Conservation (phyloP, 176 grass and related monocot species). For the Puccinellia tenuiflora region DNA sequence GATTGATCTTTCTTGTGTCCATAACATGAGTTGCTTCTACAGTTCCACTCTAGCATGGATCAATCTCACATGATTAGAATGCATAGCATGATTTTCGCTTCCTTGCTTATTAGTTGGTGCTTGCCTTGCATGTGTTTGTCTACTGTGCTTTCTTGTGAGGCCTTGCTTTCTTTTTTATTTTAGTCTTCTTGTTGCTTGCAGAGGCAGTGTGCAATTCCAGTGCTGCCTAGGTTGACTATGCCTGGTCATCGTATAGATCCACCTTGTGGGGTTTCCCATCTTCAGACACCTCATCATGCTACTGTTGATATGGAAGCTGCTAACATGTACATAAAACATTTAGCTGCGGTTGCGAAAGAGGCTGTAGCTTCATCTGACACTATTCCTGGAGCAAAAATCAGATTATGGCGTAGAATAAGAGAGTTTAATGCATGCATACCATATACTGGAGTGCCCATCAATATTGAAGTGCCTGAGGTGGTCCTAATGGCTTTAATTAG, state of each 20-base stretch:
- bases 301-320: conserved; percentile 64
- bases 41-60: neutral
- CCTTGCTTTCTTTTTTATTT: conserved; percentile 9
- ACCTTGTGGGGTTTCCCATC: conserved; percentile 57
- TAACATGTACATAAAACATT: conserved; percentile 90
- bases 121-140: conserved; percentile 27
- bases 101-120: conserved; percentile 5
- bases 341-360: conserved; percentile 85
- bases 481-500: conserved; percentile 98
- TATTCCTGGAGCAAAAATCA: conserved; percentile 83
- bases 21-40: neutral
- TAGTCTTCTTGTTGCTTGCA: conserved; percentile 34
- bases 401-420: conserved; percentile 96
- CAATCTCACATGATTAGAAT: neutral
- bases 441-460: conserved; percentile 75
- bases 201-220: conserved; percentile 79
- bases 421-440: conserved; percentile 97
- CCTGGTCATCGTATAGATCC: conserved; percentile 95
- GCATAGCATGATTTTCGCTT: neutral
- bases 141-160: neutral
- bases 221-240: conserved; percentile 93
- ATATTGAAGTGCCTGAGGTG: conserved; percentile 91
- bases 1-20: neutral
- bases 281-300: conserved; percentile 46
- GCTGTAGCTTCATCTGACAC: conserved; percentile 79